Base-by-base conservation (phyloP, 805 yeast genomes). In the Monosporozyma unispora region DNA sequence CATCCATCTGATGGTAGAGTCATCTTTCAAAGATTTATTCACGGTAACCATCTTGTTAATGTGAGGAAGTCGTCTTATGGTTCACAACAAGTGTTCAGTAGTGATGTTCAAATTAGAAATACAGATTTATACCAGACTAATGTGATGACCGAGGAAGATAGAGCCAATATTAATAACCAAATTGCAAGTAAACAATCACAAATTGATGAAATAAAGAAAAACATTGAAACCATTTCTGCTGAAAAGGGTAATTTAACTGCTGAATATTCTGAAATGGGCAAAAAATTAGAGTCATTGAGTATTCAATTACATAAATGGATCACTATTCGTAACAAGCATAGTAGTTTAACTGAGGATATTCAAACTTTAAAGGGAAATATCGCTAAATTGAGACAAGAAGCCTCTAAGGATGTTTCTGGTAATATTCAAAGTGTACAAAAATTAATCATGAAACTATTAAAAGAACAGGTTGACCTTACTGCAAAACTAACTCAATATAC, bases 41-140 rank as follows among this genome's bases (percentile, higher is more conserved):
- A 82, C 22, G 87, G 83, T 0, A 76, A 75, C 49, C 70, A 73
- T 2, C 52, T 80, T 12, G 78, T 77, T 51, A 70, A 71, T 10
- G 67, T 85, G 14, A 67, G 62, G 8, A 70, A 70, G 52, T 89
- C 96, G 1, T 64, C 62, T 16, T 88, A 84, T 66, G 95, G 95
- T 6, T 14, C 70, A 2, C 72, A 67, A 53, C 86, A 81, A 58
- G 67, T 74, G 2, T 71, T 76, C 60, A 72, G 74, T 2, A 52
- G 50, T 9, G 59, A 54, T 28, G 45, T 55, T 38, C 40, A 48
- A 12, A 46, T 57, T 18, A 44, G 29, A 19, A 11, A n/a, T 12
- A 54, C 62, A 9, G 52, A 56, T 25, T 57, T 60, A 45, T 63
- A 60, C 54, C 58, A 55, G 49, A 58, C 52, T 0, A 48, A 56